Evolutionary conservation across 1,284 basidiomycete species (phyloP).

Genomic region (Irpex sp.): DNA sequence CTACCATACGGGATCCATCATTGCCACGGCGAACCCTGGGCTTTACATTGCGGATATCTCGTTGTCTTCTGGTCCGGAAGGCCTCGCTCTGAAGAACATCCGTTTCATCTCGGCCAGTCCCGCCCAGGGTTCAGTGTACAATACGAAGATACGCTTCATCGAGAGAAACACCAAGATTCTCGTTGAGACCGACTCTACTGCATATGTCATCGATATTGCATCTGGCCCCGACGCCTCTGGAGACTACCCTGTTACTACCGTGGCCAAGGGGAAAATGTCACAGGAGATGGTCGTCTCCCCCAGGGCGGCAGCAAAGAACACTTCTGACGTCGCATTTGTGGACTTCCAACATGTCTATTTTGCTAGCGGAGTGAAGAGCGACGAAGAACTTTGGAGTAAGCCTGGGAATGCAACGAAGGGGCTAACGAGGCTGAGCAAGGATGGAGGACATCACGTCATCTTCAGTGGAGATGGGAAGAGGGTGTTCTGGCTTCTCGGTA

Average conservation of each 20-base stretch:
- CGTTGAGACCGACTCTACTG: slow-evolving; percentile 50
- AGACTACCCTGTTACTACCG: slow-evolving; percentile 42
- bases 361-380: slow-evolving; percentile 36
- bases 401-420: slow-evolving; percentile 61
- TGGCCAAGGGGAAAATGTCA: slow-evolving; percentile 55
- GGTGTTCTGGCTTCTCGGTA: slow-evolving; percentile 71
- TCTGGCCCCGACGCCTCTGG: slow-evolving; percentile 43
- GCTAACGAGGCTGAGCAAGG: slow-evolving; percentile 56
- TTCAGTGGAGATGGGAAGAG: slow-evolving; percentile 60
- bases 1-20: slow-evolving; percentile 54
- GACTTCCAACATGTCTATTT: slow-evolving; percentile 66
- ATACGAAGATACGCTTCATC: slow-evolving; percentile 46
- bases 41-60: slow-evolving; percentile 59
- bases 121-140: slow-evolving; percentile 16
- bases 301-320: slow-evolving; percentile 6
- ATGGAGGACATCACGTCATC: slow-evolving; percentile 67
- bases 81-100: slow-evolving; percentile 22
- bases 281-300: slow-evolving; percentile 37
- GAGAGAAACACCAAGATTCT: slow-evolving; percentile 48
- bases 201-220: slow-evolving; percentile 53
- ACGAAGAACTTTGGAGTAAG: slow-evolving; percentile 58
- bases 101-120: slow-evolving; percentile 21
- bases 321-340: slow-evolving; percentile 50
- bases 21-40: slow-evolving; percentile 59
- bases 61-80: slow-evolving; percentile 36